These are phyloP conservation scores for Colletotrichum liriopes DNA, from an alignment of 2,329 filamentous ascomycete genomes.

Conservation along the genomic window DNA sequence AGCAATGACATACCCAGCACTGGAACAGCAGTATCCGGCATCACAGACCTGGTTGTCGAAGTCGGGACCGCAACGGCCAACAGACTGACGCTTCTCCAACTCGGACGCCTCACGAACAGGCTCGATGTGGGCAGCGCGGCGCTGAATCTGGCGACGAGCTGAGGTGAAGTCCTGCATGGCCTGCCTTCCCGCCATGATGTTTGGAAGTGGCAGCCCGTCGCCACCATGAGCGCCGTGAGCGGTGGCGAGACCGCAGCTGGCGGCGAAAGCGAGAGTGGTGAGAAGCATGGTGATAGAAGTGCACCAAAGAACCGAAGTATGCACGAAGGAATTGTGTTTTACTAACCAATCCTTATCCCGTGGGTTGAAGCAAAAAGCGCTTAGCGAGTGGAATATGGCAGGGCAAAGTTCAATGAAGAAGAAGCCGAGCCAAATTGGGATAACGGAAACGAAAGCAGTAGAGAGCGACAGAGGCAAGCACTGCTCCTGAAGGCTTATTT, in stretches of 20 bases:
- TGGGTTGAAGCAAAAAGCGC: slow-evolving; percentile 5
- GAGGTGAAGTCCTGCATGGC: slow-evolving; percentile 35
- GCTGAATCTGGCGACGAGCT: slow-evolving; percentile 31
- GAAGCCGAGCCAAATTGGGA: slow-evolving; percentile 28
- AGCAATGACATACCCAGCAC: slow-evolving; percentile 54
- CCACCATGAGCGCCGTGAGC: slow-evolving; percentile 24
- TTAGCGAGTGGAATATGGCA: slow-evolving; percentile 36
- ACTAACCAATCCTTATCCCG: slow-evolving; percentile 19
- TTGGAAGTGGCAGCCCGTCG: slow-evolving; percentile 27
- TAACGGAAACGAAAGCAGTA: slow-evolving; percentile 21
- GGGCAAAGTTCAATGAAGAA: slow-evolving; percentile 35
- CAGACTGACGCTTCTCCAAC: slow-evolving; percentile 53
- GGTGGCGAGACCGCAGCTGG: slow-evolving; percentile 29
- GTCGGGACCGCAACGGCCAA: slow-evolving; percentile 63
- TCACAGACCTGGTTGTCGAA: slow-evolving; percentile 53
- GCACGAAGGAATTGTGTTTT: background rate
- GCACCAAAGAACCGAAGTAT: background rate
- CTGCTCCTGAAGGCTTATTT: slow-evolving; percentile 30
- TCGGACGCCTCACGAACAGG: slow-evolving; percentile 28
- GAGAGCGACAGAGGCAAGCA: background rate
- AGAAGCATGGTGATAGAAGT: slow-evolving; percentile 25
- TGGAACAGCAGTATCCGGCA: slow-evolving; percentile 58
- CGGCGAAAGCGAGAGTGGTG: slow-evolving; percentile 30
- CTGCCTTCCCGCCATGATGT: slow-evolving; percentile 35
- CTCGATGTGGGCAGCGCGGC: slow-evolving; percentile 26